phyloP scores from a whole-genome alignment of 2,329 filamentous ascomycete species.

The Nigrospora sphaerica region DNA sequence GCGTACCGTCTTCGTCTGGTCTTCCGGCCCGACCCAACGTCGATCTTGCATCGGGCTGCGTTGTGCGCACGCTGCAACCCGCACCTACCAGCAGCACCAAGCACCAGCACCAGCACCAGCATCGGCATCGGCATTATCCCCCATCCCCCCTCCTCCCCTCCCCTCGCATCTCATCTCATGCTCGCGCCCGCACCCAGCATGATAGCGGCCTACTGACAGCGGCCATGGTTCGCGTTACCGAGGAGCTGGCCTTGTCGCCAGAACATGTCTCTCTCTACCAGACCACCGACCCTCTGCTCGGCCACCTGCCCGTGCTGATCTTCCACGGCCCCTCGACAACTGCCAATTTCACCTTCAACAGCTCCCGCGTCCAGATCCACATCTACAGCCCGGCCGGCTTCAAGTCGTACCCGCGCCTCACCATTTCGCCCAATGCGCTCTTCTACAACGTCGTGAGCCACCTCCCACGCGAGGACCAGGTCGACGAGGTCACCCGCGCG shows the following conservation, averaged over 20 bases:
- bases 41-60: no score
- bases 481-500: slow-evolving; percentile 85
- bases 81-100: no score
- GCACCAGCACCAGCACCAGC: no score
- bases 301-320: slow-evolving; percentile 74
- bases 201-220: slow-evolving; percentile 30
- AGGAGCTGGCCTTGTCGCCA: slow-evolving; percentile 70
- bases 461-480: slow-evolving; percentile 88
- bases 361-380: slow-evolving; percentile 90
- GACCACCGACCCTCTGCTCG: slow-evolving; percentile 75
- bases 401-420: slow-evolving; percentile 83
- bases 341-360: slow-evolving; percentile 77
- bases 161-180: no score
- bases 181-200: slow-evolving; percentile 19
- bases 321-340: slow-evolving; percentile 92
- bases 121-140: no score
- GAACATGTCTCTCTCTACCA: slow-evolving; percentile 84
- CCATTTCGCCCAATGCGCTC: slow-evolving; percentile 85
- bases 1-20: no score
- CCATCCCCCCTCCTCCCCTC: no score
- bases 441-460: slow-evolving; percentile 87
- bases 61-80: no score
- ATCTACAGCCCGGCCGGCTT: slow-evolving; percentile 85
- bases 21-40: no score
- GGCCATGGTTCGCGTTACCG: slow-evolving; percentile 77